phyloP scores from a whole-genome alignment of 495 filamentous ascomycete species.

The Jackrogersella multiformis region DNA sequence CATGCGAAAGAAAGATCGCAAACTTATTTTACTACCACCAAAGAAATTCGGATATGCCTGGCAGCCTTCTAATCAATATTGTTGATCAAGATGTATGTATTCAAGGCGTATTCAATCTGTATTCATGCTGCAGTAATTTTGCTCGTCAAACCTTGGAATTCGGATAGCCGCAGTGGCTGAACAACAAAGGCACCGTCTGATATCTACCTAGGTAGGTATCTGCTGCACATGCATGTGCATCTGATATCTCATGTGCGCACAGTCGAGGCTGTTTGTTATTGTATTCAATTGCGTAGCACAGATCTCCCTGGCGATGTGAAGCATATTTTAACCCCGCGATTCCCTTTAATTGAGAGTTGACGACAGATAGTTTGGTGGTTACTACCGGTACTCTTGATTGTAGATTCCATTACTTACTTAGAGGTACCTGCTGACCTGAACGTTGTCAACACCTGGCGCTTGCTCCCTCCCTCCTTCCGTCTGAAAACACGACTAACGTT shows the following conservation, averaged over 20 bases:
- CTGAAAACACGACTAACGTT: too few relatives aligned
- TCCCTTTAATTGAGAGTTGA: not conserved
- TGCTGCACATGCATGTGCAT: slow-evolving; percentile 4
- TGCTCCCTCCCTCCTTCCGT: not conserved
- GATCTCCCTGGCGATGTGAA: slow-evolving; percentile 2
- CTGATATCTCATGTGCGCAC: slow-evolving; percentile 19
- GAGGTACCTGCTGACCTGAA: too few relatives aligned
- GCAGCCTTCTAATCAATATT: not conserved
- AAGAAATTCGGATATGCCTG: not conserved
- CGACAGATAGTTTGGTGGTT: not conserved
- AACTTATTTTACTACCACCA: not conserved
- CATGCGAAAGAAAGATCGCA: too few relatives aligned
- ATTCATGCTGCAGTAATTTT: not conserved
- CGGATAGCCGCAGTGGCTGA: slow-evolving; percentile 27
- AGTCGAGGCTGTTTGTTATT: slow-evolving; percentile 16
- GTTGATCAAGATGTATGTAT: not conserved
- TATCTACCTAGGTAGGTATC: too few relatives aligned
- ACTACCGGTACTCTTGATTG: not conserved
- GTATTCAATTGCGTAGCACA: slow-evolving; percentile 14
- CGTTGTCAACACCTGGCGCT: not conserved
- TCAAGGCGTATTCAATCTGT: not conserved
- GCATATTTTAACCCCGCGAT: slow-evolving; percentile 22
- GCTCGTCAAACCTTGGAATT: not conserved
- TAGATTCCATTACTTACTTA: not conserved
- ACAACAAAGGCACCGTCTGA: slow-evolving; percentile 13